These are phyloP conservation scores for Dendrobium officinale DNA, from an alignment of 106 monocot genomes.

Conservation along the genomic window DNA sequence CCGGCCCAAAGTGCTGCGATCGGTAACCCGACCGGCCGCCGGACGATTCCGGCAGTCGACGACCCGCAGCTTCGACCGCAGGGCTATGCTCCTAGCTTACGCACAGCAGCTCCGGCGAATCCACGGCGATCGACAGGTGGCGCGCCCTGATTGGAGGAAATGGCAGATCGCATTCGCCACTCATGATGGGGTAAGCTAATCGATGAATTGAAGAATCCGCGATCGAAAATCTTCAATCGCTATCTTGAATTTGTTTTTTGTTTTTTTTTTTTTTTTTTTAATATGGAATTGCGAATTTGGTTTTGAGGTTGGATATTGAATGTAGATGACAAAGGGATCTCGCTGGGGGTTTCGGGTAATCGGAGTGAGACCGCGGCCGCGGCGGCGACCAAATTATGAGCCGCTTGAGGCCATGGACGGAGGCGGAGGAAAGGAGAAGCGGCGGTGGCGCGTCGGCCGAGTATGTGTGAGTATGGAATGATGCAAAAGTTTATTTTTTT, in stretches of 20 bases:
- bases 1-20: not conserved
- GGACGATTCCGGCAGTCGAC: not conserved
- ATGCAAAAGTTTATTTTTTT: not conserved
- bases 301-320: not conserved
- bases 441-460: not conserved
- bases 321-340: conserved; percentile 1
- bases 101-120: not conserved
- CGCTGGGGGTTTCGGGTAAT: not conserved
- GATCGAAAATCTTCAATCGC: not conserved
- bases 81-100: conserved; percentile 1
- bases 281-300: not conserved
- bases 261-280: not conserved
- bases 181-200: not conserved
- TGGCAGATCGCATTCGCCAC: not conserved
- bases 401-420: not conserved
- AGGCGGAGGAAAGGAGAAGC: not conserved
- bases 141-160: not conserved
- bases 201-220: not conserved
- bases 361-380: not conserved
- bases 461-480: not conserved
- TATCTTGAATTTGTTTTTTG: not conserved
- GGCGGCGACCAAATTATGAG: not conserved
- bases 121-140: not conserved
- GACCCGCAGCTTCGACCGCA: not conserved
- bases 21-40: not conserved